Percentiles rank a stretch among this genome's conserved stretches.
Evolutionary conservation across 1,284 basidiomycete genomes (phyloP).

Genomic region (Kwoniella shivajii): DNA sequence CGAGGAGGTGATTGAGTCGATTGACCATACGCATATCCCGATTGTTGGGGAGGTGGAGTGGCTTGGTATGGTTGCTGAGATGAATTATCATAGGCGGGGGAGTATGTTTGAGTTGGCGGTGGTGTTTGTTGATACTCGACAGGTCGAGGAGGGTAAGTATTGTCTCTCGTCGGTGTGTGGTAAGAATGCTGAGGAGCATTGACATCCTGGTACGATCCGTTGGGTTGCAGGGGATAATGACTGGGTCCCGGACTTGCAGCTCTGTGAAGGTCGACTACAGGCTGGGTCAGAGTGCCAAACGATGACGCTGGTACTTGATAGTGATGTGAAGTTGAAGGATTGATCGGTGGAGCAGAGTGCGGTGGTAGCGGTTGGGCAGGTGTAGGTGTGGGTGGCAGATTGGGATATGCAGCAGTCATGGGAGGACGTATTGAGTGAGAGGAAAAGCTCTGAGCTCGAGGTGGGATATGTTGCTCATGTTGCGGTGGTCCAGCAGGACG

Average conservation of each 20-base stretch:
- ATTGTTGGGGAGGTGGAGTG: conserved; percentile 7
- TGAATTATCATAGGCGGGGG: conserved; percentile 1
- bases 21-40: background rate
- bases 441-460: conserved; percentile 29
- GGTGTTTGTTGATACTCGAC: conserved; percentile 12
- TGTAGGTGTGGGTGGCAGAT: conserved; percentile 19
- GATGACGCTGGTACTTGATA: conserved; percentile 34
- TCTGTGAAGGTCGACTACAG: conserved; percentile 13
- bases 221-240: conserved; percentile 1
- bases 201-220: background rate
- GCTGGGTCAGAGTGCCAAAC: conserved; percentile 24
- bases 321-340: conserved; percentile 15
- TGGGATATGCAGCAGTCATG: conserved; percentile 9
- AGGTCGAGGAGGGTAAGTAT: conserved; percentile 18
- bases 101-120: conserved; percentile 3
- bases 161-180: conserved; percentile 3
- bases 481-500: conserved; percentile 19
- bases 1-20: background rate
- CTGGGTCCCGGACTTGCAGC: conserved; percentile 22
- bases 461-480: conserved; percentile 13
- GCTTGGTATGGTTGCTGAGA: conserved; percentile 8
- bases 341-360: conserved; percentile 32
- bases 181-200: conserved; percentile 1
- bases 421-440: conserved; percentile 14
- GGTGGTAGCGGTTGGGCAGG: conserved; percentile 29